Evolutionary conservation across 805 yeast genomes (phyloP).

Genomic region (Aciculoconidium aculeatum): DNA sequence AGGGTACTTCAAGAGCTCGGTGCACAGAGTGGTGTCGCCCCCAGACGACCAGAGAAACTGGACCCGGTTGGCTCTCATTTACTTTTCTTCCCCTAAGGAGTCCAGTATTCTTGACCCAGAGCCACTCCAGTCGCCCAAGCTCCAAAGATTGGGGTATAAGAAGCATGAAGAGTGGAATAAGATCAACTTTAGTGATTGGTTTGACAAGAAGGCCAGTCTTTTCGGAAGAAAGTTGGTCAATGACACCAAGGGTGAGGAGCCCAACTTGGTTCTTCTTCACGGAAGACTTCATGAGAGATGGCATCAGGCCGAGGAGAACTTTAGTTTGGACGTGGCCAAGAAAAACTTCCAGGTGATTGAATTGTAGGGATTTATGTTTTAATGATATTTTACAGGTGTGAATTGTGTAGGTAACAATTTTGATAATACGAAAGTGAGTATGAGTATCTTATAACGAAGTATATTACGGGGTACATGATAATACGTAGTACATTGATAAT

Average conservation of each 20-base stretch:
- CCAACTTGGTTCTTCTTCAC: slow-evolving; percentile 8
- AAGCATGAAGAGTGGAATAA: slow-evolving; percentile 10
- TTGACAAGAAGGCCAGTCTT: slow-evolving; percentile 7
- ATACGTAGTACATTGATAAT: too few species aligned
- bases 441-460: too few species aligned
- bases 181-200: slow-evolving; percentile 8
- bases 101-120: slow-evolving; percentile 20
- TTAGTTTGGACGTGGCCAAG: slow-evolving; percentile 17
- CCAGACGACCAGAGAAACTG: slow-evolving; percentile 19
- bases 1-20: slow-evolving; percentile 19
- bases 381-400: too few species aligned
- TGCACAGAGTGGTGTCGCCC: slow-evolving; percentile 23
- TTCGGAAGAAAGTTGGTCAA: slow-evolving; percentile 8
- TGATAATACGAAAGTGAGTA: too few species aligned
- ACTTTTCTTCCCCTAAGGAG: slow-evolving; percentile 19
- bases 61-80: slow-evolving; percentile 20
- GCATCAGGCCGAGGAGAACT: slow-evolving; percentile 10
- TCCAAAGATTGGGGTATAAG: slow-evolving; percentile 14
- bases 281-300: slow-evolving; percentile 9
- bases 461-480: too few species aligned
- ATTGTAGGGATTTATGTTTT: slow-evolving; percentile 5
- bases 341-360: slow-evolving; percentile 17
- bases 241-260: slow-evolving; percentile 8
- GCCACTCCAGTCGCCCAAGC: slow-evolving; percentile 19
- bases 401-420: too few species aligned